Evolutionary conservation across 2,329 filamentous ascomycete species (phyloP).

Genomic region (Raffaelea deltoideospora): DNA sequence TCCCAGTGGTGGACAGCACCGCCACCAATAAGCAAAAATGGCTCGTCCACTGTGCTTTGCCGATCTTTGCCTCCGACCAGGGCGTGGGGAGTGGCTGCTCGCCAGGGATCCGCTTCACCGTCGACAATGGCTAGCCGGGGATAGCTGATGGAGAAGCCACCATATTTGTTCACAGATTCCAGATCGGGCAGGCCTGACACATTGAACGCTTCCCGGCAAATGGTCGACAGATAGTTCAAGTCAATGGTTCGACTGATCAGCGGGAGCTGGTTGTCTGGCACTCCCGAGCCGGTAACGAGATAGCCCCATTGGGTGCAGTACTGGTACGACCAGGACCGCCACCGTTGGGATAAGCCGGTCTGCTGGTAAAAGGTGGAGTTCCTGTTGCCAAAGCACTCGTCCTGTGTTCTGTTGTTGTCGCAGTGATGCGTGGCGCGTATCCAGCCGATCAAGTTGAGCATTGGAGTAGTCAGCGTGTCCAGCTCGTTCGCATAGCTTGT

Average conservation of each 20-base stretch:
- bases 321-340: constrained; percentile 35
- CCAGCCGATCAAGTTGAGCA: constrained; percentile 39
- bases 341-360: constrained; percentile 23
- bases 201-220: constrained; percentile 56
- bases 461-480: constrained; percentile 21
- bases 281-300: constrained; percentile 57
- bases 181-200: constrained; percentile 48
- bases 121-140: constrained; percentile 64
- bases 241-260: constrained; percentile 58
- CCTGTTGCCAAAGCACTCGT: constrained; percentile 22
- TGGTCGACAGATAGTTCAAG: constrained; percentile 42
- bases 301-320: constrained; percentile 59
- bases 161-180: constrained; percentile 58
- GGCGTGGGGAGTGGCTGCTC: constrained; percentile 55
- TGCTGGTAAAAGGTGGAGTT: constrained; percentile 18
- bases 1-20: constrained; percentile 68
- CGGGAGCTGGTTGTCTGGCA: constrained; percentile 47
- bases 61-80: constrained; percentile 42
- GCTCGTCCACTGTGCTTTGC: constrained; percentile 46
- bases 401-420: constrained; percentile 15
- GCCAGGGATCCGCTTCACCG: constrained; percentile 69
- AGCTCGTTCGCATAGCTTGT: constrained; percentile 25
- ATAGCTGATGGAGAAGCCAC: constrained; percentile 57
- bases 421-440: constrained; percentile 15
- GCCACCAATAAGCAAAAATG: constrained; percentile 57